These are phyloP conservation scores for Phaseolus lunatus DNA, from an alignment of 306 rosid species.

Conservation along the genomic window DNA sequence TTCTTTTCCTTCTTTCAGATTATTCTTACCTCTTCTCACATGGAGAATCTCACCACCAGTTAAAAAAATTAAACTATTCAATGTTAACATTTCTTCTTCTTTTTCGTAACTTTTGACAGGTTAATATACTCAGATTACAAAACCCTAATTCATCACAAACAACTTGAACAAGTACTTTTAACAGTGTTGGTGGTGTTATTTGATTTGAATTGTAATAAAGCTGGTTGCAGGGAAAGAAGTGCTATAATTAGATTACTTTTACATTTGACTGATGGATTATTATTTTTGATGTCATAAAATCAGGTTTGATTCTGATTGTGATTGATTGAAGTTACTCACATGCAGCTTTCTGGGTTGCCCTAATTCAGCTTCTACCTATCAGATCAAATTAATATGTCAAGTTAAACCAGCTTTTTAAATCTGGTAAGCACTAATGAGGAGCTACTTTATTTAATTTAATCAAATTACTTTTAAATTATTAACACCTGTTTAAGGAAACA, in stretches of 20 bases:
- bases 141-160: background rate
- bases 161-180: background rate
- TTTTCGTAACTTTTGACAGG: too few relatives aligned
- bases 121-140: too few relatives aligned
- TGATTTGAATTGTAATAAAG: background rate
- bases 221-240: background rate
- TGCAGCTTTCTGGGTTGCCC: conserved; percentile 27
- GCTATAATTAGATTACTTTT: background rate
- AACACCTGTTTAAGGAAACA: too few relatives aligned
- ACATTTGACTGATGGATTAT: conserved; percentile 26
- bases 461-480: too few relatives aligned
- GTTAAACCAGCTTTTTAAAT: background rate
- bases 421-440: too few relatives aligned
- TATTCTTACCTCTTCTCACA: background rate
- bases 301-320: conserved; percentile 19
- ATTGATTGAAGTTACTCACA: conserved; percentile 32
- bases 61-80: too few relatives aligned
- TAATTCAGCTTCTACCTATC: background rate
- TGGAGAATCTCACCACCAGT: background rate
- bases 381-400: background rate
- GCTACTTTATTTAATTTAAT: too few relatives aligned
- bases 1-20: conserved; percentile 13
- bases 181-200: background rate
- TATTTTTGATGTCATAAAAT: conserved; percentile 6
- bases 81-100: too few relatives aligned